Base-by-base conservation (phyloP, 2,329 filamentous ascomycete species). In the Blastomyces emzantsi region DNA sequence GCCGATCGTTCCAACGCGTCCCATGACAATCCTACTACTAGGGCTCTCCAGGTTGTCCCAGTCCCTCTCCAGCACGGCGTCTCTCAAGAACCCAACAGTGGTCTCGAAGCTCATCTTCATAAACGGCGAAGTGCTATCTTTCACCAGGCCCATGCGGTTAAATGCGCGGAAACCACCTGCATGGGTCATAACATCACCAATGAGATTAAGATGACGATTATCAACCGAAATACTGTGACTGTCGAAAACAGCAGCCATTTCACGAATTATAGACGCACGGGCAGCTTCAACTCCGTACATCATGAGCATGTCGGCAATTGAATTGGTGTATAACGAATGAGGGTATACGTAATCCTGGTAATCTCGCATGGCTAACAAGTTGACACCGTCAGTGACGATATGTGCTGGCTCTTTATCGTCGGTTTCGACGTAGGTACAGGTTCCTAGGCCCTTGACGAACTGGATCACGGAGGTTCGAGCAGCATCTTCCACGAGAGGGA, bases 91-190 rank as follows among this genome's bases (percentile, higher is more conserved):
- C 0, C 89, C 88, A 49, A 97, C 84, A 2, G 94, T 99, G 3
- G 94, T 99, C 83, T 99, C 94, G 79, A 97, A 99, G 75, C 90
- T 96, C 93, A 97, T 97, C 83, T 97, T 97, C 78, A 94, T 93
- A 70, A 99, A 93, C 0, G 94, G 92, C 68, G 88, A 92, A 36
- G 93, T 88, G 71, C 90, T 92, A 67, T 90, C 87, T 73, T 86
- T 87, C 65, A 80, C 76, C 51, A 99, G 81, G 0, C 93, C 94
- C 73, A 90, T 95, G 59, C 94, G 89, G 77, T 90, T 96, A 79
- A 99, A 99, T 0, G 94, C 88, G 58, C 87, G 89, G 79, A 95
- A 99, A 1, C 86, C 87, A 68, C 94, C 94, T 65, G 87, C 88
- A 62, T 93, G 85, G n/a, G 94, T 99, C 94, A 99, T 99, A 75